Evolutionary conservation across 2,329 filamentous ascomycete genomes (phyloP), one percentile per base, ranked within the genome.

Genomic region (Aspergillus arachidicola): DNA sequence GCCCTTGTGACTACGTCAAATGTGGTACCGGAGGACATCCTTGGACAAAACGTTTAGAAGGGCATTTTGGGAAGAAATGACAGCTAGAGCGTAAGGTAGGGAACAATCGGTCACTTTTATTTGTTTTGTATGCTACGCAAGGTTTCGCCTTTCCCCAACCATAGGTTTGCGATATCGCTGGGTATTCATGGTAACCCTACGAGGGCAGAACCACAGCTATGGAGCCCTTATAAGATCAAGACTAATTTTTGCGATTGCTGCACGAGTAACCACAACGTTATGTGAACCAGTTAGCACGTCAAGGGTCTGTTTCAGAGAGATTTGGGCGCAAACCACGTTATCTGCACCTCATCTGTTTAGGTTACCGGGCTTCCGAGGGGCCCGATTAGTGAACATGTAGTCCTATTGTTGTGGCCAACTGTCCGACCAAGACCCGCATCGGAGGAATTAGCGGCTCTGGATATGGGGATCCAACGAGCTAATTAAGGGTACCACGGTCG

Each of bases 11-110:
- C 51, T 21, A 54, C n/a, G 32, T 21, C 21, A 36, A 36, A 7
- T n/a, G 59, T 28, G 43, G 59, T 30, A 51, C 26, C 21, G 23
- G 30, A 63, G 28, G 54, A 63, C 61, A 65, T 66, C 11, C 43
- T 46, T 41, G 50, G 7, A 26, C 45, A 26, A 21, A 21, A 30
- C 14, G 10, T 50, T 30, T n/a, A 50, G 14, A 30, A 28, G 46
- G 16, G 46, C 46, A 50, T 50, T 26, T 4, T 28, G 26, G 16
- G 11, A 6, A 19, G 23, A 50, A 10, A 4, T 7, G 3, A 26
- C 46, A 50, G n/a, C 3, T 6, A 50, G 26, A n/a, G 26, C 14
- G 26, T 5, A 11, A 30, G 19, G 2, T 6, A 28, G 46, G 30
- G 26, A 19, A 12, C 16, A 30, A n/a, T n/a, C 16, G 16, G 46